phyloP scores from a whole-genome alignment of 2,329 filamentous ascomycete species.

The Ascochyta viciae-villosae region DNA sequence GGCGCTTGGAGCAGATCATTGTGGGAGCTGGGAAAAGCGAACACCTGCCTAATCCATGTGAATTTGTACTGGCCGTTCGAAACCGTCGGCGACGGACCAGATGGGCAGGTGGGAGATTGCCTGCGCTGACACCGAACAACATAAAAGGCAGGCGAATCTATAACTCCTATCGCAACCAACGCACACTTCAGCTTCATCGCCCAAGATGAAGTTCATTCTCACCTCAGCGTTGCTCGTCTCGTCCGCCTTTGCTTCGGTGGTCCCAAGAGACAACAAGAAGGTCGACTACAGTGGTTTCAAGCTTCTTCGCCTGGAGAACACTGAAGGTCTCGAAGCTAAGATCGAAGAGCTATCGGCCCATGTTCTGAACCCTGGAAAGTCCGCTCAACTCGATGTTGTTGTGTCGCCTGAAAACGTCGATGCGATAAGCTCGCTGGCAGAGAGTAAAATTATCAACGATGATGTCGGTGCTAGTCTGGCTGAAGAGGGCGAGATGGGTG shows the following conservation, averaged over 20 bases:
- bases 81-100: conserved; percentile 20
- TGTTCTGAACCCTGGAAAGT: conserved; percentile 42
- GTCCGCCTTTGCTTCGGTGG: conserved; percentile 31
- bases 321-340: conserved; percentile 32
- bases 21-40: conserved; percentile 10
- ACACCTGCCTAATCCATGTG: conserved; percentile 36
- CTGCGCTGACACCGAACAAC: neutral
- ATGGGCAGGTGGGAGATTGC: conserved; percentile 30
- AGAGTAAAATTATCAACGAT: conserved; percentile 42
- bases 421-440: conserved; percentile 36
- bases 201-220: conserved; percentile 41
- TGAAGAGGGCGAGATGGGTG: conserved; percentile 39
- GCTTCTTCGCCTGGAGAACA: conserved; percentile 41
- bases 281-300: conserved; percentile 49
- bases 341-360: conserved; percentile 43
- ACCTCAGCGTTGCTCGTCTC: conserved; percentile 36
- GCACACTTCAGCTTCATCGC: conserved; percentile 6
- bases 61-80: conserved; percentile 14
- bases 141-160: conserved; percentile 22
- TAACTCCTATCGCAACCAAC: neutral
- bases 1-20: conserved; percentile 26
- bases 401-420: conserved; percentile 44
- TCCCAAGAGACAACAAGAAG: conserved; percentile 38
- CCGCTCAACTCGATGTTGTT: conserved; percentile 42
- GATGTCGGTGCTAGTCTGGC: conserved; percentile 44